Base-by-base conservation (phyloP, 305 asterid genomes). In the Ajuga reptans region DNA sequence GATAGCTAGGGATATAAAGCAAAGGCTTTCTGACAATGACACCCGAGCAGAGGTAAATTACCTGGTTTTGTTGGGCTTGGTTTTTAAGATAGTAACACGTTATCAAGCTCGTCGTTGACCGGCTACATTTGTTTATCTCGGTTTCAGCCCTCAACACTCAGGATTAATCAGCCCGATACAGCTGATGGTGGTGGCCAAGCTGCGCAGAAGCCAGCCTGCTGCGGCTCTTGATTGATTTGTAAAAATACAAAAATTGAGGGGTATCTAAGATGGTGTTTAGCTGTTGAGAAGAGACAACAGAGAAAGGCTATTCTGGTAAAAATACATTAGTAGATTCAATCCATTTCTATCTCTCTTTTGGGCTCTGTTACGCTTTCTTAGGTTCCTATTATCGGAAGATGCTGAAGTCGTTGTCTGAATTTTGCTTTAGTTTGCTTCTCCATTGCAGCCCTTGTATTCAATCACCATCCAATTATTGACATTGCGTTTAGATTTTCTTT, bases 121-220 rank as follows among this genome's bases (percentile, higher is more conserved):
- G n/a, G n/a, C n/a, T n/a, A n/a, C n/a, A n/a, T n/a, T n/a, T n/a
- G n/a, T n/a, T n/a, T n/a, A n/a, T n/a, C 57, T 10, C 33, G 24
- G 21, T 41, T 73, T 80, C 84, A 89, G 94, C 90, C 96, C 0
- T 37, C 84, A 37, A 82, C 91, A 0, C 78, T 89, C 77, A 86
- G 80, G 59, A 86, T 89, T 65, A 86, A 77, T 63, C 88, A 81
- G 69, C 76, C 91, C 0, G 91, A 84, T 10, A 60, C 71, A n/a
- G 72, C 84, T 17, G 80, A 75, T 29, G 88, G 90, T 45, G 74
- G 69, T 4, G 81, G 80, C 17, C 88, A 83, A 77, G 65, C 54
- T 53, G 78, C 86, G 8, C 86, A 86, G 64, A 86, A 75, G 74
- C 84, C 92, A 11, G 86, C 93, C 9, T 89, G 96, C 79, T 89